Evolutionary conservation across 192 early-diverging fungal genomes (phyloP), one percentile per base, ranked within the genome.

Genomic region (Coemansia javaensis): DNA sequence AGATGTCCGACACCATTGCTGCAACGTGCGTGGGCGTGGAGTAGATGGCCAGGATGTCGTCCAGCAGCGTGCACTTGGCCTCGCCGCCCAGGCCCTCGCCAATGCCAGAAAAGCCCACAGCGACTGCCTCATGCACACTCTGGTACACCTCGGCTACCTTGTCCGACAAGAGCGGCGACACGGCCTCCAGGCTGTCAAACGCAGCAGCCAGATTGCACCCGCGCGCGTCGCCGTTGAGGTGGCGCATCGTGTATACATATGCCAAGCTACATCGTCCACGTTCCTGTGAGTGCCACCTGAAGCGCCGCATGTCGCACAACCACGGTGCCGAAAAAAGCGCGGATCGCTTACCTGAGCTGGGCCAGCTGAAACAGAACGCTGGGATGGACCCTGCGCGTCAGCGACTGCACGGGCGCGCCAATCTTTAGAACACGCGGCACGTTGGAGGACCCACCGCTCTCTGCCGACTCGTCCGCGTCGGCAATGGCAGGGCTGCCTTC

Each of bases 161-260:
- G 40, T 44, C 53, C 2, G 49, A 28, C 23, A 73, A 14, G 9
- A 73, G 28, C 1, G 69, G 62, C 8, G 62, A 50, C 9, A 49
- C 53, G 15, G 21, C 43, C 8, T 25, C 32, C 22, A 73, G 22
- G 28, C 49, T 57, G 4, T 32, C 20, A 25, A 65, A 60, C 5
- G 56, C 55, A 10, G 21, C 25, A 7, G 40, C 24, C 4, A 56
- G 11, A 34, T 61, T 64, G 2, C 40, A 32, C 2, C 49, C 53
- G 14, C 41, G 49, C n/a, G 69, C 40, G 10, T 64, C 62, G 6
- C 69, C 69, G 21, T 65, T 53, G 8, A 65, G 40, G 32, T 61
- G 69, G 3, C 69, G 55, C 69, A 73, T 65, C 62, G 54, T 73
- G 41, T 65, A 73, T 0, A 57, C 58, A 12, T 73, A 73, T 1